phyloP scores from a whole-genome alignment of 208 protist genomes.

The Trypanosoma avium region DNA sequence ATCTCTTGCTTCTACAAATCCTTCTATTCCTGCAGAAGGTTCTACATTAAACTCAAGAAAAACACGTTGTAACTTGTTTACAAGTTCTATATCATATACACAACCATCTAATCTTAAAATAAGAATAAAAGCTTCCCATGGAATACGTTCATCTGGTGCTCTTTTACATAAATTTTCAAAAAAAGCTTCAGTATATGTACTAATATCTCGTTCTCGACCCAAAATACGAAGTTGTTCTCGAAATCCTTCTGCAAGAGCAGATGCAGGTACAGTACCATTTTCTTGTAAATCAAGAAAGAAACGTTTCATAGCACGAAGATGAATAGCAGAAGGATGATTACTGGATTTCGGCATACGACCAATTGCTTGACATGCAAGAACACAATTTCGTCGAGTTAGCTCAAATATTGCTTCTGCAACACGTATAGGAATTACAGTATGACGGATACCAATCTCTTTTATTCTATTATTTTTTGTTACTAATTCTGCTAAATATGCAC shows the following conservation, averaged over 20 bases:
- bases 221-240: constrained; percentile 44
- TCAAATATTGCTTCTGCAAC: constrained; percentile 46
- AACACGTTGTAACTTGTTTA: constrained; percentile 36
- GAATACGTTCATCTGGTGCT: constrained; percentile 35
- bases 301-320: constrained; percentile 67
- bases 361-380: constrained; percentile 26
- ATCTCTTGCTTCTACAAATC: constrained; percentile 48
- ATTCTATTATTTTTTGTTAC: constrained; percentile 52
- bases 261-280: constrained; percentile 28
- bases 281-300: constrained; percentile 45
- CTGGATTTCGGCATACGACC: constrained; percentile 29
- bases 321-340: constrained; percentile 56
- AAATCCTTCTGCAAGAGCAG: constrained; percentile 28
- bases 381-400: constrained; percentile 62
- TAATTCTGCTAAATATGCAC: constrained; percentile 64
- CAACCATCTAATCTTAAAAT: constrained; percentile 52
- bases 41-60: constrained; percentile 75
- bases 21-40: constrained; percentile 29
- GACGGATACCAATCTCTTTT: constrained; percentile 48
- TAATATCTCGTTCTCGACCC: constrained; percentile 29
- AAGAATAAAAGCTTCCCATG: constrained; percentile 65
- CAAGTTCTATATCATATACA: constrained; percentile 41
- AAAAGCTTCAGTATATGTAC: constrained; percentile 33
- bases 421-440: constrained; percentile 33
- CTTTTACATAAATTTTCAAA: constrained; percentile 32